Percentiles rank a stretch among this genome's conserved stretches.
These are phyloP conservation scores for Stachybotrys chartarum DNA, from an alignment of 2,329 filamentous ascomycete species.

Conservation along the genomic window DNA sequence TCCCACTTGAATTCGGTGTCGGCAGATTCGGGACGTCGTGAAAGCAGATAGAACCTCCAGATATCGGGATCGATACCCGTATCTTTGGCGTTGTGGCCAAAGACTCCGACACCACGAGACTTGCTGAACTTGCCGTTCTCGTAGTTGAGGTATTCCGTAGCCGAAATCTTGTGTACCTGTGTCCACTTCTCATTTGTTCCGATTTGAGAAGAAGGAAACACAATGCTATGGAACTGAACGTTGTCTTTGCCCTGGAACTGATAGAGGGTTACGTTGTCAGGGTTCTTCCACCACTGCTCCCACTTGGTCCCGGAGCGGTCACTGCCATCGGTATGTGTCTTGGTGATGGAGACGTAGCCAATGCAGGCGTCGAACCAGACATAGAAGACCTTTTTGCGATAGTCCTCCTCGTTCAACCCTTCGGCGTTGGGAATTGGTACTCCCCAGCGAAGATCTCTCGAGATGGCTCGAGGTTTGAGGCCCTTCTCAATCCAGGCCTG, in stretches of 20 bases:
- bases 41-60: slow-evolving; percentile 89
- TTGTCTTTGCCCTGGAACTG: slow-evolving; percentile 86
- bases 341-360: slow-evolving; percentile 92
- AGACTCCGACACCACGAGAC: slow-evolving; percentile 81
- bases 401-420: slow-evolving; percentile 45
- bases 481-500: slow-evolving; percentile 79
- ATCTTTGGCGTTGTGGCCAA: slow-evolving; percentile 81
- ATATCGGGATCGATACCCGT: slow-evolving; percentile 80
- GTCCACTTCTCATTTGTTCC: slow-evolving; percentile 85
- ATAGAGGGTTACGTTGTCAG: slow-evolving; percentile 79
- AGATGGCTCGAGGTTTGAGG: slow-evolving; percentile 80
- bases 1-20: slow-evolving; percentile 90
- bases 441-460: slow-evolving; percentile 89
- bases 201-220: slow-evolving; percentile 82
- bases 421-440: slow-evolving; percentile 43
- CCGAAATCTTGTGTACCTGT: slow-evolving; percentile 79
- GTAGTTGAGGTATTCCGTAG: slow-evolving; percentile 82
- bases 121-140: slow-evolving; percentile 91
- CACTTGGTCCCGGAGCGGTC: slow-evolving; percentile 54
- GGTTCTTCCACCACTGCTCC: slow-evolving; percentile 93
- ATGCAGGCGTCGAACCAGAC: slow-evolving; percentile 93
- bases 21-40: slow-evolving; percentile 74
- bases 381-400: slow-evolving; percentile 69
- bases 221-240: slow-evolving; percentile 61
- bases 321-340: slow-evolving; percentile 64